Conservation (phyloP, 164 flowering plant genomes). For the Annona squamosa region DNA sequence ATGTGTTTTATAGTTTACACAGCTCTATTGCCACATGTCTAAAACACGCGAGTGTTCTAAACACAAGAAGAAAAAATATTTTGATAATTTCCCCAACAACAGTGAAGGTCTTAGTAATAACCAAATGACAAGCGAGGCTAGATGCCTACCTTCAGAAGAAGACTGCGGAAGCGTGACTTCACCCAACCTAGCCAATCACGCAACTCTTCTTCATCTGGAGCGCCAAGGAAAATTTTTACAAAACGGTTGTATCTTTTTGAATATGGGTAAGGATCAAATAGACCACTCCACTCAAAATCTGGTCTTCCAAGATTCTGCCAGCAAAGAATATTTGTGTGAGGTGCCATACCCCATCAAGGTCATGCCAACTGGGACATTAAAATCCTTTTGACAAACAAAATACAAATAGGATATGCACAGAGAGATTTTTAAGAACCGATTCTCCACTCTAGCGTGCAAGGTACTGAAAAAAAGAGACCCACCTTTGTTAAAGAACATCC, state of each 20-base stretch:
- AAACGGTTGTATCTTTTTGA: conserved; percentile 32
- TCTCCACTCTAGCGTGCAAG: too few species aligned
- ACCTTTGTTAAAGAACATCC: conserved; percentile 42
- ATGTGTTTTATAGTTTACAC: too few species aligned
- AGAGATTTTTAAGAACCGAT: too few species aligned
- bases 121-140: background rate
- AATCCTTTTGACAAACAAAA: background rate
- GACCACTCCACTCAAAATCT: conserved; percentile 35
- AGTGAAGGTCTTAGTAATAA: too few species aligned
- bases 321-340: background rate
- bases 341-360: background rate
- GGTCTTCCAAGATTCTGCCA: conserved; percentile 32
- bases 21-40: too few species aligned
- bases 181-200: conserved; percentile 63
- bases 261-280: conserved; percentile 44
- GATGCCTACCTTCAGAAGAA: conserved; percentile 39
- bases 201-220: conserved; percentile 27
- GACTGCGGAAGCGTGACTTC: conserved; percentile 48
- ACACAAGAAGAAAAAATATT: background rate
- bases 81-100: too few species aligned
- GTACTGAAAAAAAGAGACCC: background rate
- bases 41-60: background rate
- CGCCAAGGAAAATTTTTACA: conserved; percentile 37
- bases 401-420: background rate
- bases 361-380: background rate